phyloP scores from a whole-genome alignment of 768 basidiomycete genomes.

The Vararia minispora region DNA sequence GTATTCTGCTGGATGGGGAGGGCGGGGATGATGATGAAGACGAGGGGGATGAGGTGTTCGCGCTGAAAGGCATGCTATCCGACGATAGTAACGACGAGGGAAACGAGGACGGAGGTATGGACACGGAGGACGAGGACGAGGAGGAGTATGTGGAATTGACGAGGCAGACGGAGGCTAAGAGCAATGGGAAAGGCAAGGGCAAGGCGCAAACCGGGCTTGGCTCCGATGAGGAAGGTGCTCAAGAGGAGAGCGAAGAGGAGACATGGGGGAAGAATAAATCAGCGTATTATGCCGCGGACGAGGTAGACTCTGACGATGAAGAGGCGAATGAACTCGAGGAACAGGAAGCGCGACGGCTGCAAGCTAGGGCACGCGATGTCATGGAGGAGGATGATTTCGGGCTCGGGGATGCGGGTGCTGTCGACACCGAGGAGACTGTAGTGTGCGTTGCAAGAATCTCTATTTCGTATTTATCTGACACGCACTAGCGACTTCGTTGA shows the following conservation, averaged over 20 bases:
- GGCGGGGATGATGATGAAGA: slow-evolving; percentile 38
- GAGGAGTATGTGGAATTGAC: slow-evolving; percentile 14
- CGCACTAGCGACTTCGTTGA: slow-evolving; percentile 28
- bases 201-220: slow-evolving; percentile 11
- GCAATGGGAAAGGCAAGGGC: slow-evolving; percentile 16
- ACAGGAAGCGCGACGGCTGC: slow-evolving; percentile 73
- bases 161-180: slow-evolving; percentile 12
- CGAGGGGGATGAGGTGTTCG: slow-evolving; percentile 78
- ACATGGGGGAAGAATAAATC: slow-evolving; percentile 75
- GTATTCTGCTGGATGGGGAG: slow-evolving; percentile 65
- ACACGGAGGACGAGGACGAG: slow-evolving; percentile 17
- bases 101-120: slow-evolving; percentile 25
- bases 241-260: slow-evolving; percentile 28
- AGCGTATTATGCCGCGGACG: slow-evolving; percentile 75
- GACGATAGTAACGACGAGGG: slow-evolving; percentile 32
- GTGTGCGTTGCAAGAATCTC: slow-evolving; percentile 4
- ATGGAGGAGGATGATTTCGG: slow-evolving; percentile 81
- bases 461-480: background rate
- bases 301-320: slow-evolving; percentile 79
- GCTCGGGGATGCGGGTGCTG: slow-evolving; percentile 47
- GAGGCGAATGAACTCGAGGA: slow-evolving; percentile 84
- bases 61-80: slow-evolving; percentile 45
- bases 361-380: slow-evolving; percentile 58
- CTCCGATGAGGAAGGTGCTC: slow-evolving; percentile 19
- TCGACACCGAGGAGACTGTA: slow-evolving; percentile 17